Evolutionary conservation across 1,284 basidiomycete species (phyloP), one percentile per base, ranked within the genome.

Genomic region (Apiotrichum veenhuisii): DNA sequence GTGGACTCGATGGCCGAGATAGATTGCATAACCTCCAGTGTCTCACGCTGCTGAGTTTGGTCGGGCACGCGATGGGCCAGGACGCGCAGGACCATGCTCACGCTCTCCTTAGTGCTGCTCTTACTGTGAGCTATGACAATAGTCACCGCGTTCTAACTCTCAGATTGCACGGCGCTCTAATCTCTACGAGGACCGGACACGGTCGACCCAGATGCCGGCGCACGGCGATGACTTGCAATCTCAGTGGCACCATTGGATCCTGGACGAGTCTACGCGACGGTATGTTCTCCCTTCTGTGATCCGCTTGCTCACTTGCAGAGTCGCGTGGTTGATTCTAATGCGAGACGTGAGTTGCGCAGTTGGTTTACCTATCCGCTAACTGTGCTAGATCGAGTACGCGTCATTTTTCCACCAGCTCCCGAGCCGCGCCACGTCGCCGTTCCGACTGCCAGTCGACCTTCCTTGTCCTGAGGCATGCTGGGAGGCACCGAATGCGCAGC

Each of bases 331-430:
- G 25, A 56, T 56, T 27, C 41, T 56, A 7, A 45, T 56, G n/a
- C 42, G 54, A 18, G 54, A 55, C 23, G 52, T 53, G 42, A 18
- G 52, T 37, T 12, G 3, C 11, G 33, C 43, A 27, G 7, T 37
- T 10, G 23, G 26, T 8, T n/a, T 17, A 12, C n/a, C 44, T 46
- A 34, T 30, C 30, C 8, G 10, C 20, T n/a, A n/a, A n/a, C n/a
- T n/a, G n/a, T n/a, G n/a, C n/a, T n/a, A 48, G 46, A 58, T 54
- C 20, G 56, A 53, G 27, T 58, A 58, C 41, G 51, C 51, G 15
- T 50, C 30, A 11, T 54, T 58, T 41, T 58, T 52, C 41, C 36
- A 49, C 9, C 51, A 58, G 37, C 51, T 58, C 3, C 51, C 56
- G 8, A 44, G 40, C 7, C 38, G 56, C 9, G 56, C 56, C 8